A percentile compares a stretch with the other conserved stretches of the same genome.
Conservation (phyloP, 768 basidiomycete genomes). For the Suillus cothurnatus region DNA sequence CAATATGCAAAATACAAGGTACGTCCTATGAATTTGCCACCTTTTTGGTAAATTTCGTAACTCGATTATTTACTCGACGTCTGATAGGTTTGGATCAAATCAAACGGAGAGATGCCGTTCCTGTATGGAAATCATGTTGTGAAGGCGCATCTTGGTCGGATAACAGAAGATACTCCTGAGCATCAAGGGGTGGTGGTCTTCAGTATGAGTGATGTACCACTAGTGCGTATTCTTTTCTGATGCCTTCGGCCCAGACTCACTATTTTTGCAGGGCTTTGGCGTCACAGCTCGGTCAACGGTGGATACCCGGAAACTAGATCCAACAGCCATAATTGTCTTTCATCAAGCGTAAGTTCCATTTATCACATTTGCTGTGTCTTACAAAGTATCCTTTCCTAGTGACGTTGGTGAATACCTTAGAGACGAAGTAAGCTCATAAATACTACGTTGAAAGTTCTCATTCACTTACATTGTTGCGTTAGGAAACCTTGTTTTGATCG, state of each 20-base stretch:
- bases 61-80: not conserved
- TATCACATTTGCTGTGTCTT: not conserved
- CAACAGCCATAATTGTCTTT: conserved; percentile 96
- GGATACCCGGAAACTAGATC: conserved; percentile 96
- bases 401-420: conserved; percentile 98
- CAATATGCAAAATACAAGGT: conserved; percentile 99
- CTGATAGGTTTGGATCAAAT: conserved; percentile 94
- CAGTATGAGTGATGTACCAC: conserved; percentile 92
- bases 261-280: conserved; percentile 79
- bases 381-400: conserved; percentile 41
- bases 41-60: not conserved
- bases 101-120: conserved; percentile 99
- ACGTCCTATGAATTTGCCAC: conserved; percentile 15
- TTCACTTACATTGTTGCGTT: conserved; percentile 18
- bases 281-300: conserved; percentile 95
- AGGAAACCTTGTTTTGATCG: conserved; percentile 80
- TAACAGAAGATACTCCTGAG: conserved; percentile 98
- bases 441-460: conserved; percentile 7
- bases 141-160: conserved; percentile 97
- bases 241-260: conserved; percentile 11
- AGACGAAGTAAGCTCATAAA: conserved; percentile 70
- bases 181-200: conserved; percentile 98
- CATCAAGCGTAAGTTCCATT: conserved; percentile 78
- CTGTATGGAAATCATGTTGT: conserved; percentile 98
- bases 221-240: conserved; percentile 52